Percentiles rank a stretch among this genome's conserved stretches.
Evolutionary conservation across 1,284 basidiomycete species (phyloP).

Genomic region (Pseudozyma flocculosa): DNA sequence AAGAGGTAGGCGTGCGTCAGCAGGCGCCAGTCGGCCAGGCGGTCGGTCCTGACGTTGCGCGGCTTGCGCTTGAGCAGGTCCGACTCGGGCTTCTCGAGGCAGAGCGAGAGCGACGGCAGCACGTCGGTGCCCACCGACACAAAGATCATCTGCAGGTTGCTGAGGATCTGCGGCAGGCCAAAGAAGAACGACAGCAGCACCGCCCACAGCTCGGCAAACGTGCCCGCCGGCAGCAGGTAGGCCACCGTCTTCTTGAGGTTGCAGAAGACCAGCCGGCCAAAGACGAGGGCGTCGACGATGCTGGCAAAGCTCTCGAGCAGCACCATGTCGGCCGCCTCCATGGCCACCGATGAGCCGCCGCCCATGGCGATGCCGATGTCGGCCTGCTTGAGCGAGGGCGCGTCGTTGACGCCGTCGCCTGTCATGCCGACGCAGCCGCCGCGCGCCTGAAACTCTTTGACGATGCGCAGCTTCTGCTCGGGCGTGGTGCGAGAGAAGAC

Average conservation of each 20-base stretch:
- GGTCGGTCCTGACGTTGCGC: slow-evolving; percentile 65
- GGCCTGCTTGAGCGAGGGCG: slow-evolving; percentile 62
- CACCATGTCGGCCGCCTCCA: slow-evolving; percentile 53
- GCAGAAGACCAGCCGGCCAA: slow-evolving; percentile 68
- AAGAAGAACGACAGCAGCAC: slow-evolving; percentile 65
- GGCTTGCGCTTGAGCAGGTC: slow-evolving; percentile 60
- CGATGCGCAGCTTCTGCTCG: slow-evolving; percentile 70
- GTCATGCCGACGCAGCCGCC: slow-evolving; percentile 66
- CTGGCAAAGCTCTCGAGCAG: slow-evolving; percentile 44
- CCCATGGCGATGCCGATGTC: slow-evolving; percentile 63
- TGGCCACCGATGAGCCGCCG: slow-evolving; percentile 59
- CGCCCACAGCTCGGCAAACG: slow-evolving; percentile 71
- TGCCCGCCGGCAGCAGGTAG: slow-evolving; percentile 58
- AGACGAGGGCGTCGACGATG: slow-evolving; percentile 43
- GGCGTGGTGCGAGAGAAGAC: slow-evolving; percentile 74
- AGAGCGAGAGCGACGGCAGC: slow-evolving; percentile 63
- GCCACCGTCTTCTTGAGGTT: slow-evolving; percentile 65
- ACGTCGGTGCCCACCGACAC: slow-evolving; percentile 62
- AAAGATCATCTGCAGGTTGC: slow-evolving; percentile 62
- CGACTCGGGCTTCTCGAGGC: slow-evolving; percentile 66
- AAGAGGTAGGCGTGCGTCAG: slow-evolving; percentile 70
- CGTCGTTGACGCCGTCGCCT: slow-evolving; percentile 73
- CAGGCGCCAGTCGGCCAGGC: slow-evolving; percentile 63
- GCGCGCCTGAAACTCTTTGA: slow-evolving; percentile 66
- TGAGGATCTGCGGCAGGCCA: slow-evolving; percentile 64